A percentile compares a stretch with the other conserved stretches of the same genome.
Evolutionary conservation across 805 yeast species (phyloP).

Genomic region (Brettanomyces sp.): DNA sequence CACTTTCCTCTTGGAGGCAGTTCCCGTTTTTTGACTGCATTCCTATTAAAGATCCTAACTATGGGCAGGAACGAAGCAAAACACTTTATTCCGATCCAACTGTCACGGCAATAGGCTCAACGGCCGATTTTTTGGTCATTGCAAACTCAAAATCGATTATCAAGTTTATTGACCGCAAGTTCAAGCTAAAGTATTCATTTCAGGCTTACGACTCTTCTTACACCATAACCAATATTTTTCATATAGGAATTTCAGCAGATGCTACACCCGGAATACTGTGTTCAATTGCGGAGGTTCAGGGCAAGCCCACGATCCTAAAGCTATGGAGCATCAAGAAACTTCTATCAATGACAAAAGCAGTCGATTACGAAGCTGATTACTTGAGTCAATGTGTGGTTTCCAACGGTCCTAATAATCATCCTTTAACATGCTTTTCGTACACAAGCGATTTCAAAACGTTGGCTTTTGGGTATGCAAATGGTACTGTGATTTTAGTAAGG

Average conservation of each 20-base stretch:
- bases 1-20: slow-evolving; percentile 40
- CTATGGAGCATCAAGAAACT: slow-evolving; percentile 64
- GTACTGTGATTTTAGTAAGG: slow-evolving; percentile 68
- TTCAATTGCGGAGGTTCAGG: slow-evolving; percentile 68
- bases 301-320: slow-evolving; percentile 56
- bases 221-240: slow-evolving; percentile 47
- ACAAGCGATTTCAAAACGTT: slow-evolving; percentile 50
- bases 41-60: slow-evolving; percentile 78
- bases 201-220: slow-evolving; percentile 58
- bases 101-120: slow-evolving; percentile 53
- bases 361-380: slow-evolving; percentile 31
- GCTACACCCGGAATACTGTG: slow-evolving; percentile 36
- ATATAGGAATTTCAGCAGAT: slow-evolving; percentile 18
- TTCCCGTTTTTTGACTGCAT: slow-evolving; percentile 77
- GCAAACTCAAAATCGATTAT: slow-evolving; percentile 46
- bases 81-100: slow-evolving; percentile 76
- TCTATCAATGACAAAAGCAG: slow-evolving; percentile 18
- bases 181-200: slow-evolving; percentile 41
- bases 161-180: slow-evolving; percentile 44
- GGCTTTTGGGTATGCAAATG: slow-evolving; percentile 78
- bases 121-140: slow-evolving; percentile 46
- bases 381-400: slow-evolving; percentile 54
- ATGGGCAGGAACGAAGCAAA: slow-evolving; percentile 35
- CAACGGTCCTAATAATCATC: slow-evolving; percentile 71
- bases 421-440: slow-evolving; percentile 57